Evolutionary conservation across 495 filamentous ascomycete genomes (phyloP).

Genomic region (Xylaria acuta): DNA sequence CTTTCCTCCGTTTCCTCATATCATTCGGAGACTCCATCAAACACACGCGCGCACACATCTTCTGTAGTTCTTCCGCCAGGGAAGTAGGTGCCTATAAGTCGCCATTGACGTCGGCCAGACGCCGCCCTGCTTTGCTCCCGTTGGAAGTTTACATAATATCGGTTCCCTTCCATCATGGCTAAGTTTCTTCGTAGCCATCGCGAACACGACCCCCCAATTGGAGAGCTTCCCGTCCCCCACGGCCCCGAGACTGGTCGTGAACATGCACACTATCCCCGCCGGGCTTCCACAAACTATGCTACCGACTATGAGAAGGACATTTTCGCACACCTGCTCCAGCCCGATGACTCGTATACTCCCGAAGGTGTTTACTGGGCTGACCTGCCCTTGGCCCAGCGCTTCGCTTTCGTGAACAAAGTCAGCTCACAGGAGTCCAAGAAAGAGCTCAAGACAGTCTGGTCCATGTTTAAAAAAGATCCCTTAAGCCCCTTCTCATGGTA

Average conservation of each 20-base stretch:
- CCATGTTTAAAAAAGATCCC: constrained; percentile 81
- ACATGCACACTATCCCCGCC: constrained; percentile 46
- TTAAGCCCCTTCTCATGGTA: constrained; percentile 82
- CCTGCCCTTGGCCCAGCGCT: constrained; percentile 66
- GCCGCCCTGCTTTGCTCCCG: background rate
- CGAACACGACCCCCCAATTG: constrained; percentile 50
- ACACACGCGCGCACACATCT: background rate
- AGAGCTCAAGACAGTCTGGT: constrained; percentile 71
- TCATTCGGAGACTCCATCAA: background rate
- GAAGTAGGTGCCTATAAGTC: constrained; percentile 6
- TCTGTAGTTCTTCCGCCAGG: background rate
- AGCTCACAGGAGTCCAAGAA: constrained; percentile 67
- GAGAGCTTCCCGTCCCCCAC: constrained; percentile 56
- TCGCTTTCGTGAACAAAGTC: constrained; percentile 73
- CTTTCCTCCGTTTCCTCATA: background rate
- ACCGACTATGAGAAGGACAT: constrained; percentile 70
- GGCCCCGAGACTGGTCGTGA: constrained; percentile 54
- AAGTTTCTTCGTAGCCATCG: constrained; percentile 45
- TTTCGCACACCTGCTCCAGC: constrained; percentile 75
- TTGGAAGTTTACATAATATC: constrained; percentile 20
- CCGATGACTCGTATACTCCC: constrained; percentile 79
- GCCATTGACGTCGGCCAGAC: constrained; percentile 4
- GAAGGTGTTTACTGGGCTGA: constrained; percentile 94
- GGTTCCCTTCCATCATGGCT: constrained; percentile 34
- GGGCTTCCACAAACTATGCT: constrained; percentile 48